Evolutionary conservation across 257 asterid species (phyloP).

Genomic region (Gardenia jasminoides): DNA sequence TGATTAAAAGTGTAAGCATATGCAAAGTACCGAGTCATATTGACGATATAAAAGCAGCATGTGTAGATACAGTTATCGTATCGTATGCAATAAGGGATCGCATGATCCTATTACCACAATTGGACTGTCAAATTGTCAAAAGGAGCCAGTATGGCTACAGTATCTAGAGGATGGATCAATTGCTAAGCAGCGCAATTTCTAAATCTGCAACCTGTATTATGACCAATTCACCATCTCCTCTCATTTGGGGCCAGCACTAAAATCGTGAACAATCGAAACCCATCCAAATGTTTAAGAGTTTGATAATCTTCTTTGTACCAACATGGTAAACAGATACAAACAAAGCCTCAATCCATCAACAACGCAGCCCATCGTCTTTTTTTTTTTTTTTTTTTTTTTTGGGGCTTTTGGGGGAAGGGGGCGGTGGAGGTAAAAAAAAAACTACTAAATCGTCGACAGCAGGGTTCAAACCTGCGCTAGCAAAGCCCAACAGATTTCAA

Average conservation of each 20-base stretch:
- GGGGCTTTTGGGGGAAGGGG: too few relatives aligned
- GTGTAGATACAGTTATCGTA: too few relatives aligned
- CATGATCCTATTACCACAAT: too few relatives aligned
- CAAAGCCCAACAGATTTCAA: slow-evolving; percentile 87
- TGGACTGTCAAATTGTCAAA: neutral
- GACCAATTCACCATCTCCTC: too few relatives aligned
- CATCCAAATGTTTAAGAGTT: too few relatives aligned
- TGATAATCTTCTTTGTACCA: neutral
- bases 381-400: too few relatives aligned
- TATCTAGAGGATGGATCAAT: neutral
- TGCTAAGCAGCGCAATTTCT: neutral
- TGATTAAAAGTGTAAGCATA: neutral
- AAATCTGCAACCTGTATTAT: neutral
- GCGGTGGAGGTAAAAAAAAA: neutral
- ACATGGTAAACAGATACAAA: too few relatives aligned
- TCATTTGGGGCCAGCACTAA: too few relatives aligned
- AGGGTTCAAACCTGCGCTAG: slow-evolving; percentile 72
- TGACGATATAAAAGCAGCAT: too few relatives aligned
- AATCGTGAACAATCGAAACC: too few relatives aligned
- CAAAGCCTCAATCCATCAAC: neutral
- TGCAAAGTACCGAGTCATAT: neutral
- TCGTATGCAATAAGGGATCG: too few relatives aligned
- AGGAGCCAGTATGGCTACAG: neutral
- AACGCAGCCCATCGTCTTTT: too few relatives aligned
- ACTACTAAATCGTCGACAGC: slow-evolving; percentile 21